Percentiles rank a stretch among this genome's conserved stretches.
Conservation (phyloP, 768 basidiomycete species). For the Sutorius australiensis region DNA sequence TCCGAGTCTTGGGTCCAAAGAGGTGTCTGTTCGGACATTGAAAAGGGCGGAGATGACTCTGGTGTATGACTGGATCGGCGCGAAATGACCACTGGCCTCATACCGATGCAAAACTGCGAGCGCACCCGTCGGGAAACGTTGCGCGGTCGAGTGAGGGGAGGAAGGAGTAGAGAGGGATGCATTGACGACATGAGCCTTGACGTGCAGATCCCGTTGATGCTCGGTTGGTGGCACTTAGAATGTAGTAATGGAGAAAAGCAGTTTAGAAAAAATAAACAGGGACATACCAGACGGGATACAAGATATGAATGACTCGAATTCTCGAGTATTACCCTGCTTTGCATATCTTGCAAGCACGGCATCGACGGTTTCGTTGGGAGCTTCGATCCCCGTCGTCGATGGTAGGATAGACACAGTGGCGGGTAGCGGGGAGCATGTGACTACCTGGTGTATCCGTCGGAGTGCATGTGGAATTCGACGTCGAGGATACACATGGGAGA, state of each 20-base stretch:
- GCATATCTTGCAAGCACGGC: conserved; percentile 50
- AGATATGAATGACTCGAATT: conserved; percentile 44
- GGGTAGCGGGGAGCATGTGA: neutral
- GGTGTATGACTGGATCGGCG: conserved; percentile 74
- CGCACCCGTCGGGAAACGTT: conserved; percentile 57
- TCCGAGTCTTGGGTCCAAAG: conserved; percentile 22
- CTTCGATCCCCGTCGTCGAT: neutral
- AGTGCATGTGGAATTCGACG: conserved; percentile 1
- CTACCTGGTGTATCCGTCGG: conserved; percentile 22
- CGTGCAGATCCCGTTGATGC: conserved; percentile 64
- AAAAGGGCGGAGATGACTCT: conserved; percentile 59
- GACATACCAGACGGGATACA: conserved; percentile 43
- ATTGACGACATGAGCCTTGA: conserved; percentile 55
- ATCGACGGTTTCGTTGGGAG: conserved; percentile 41
- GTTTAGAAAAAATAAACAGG: neutral
- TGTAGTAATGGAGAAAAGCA: neutral
- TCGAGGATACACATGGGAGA: neutral
- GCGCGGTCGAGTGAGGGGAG: conserved; percentile 20
- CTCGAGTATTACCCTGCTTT: conserved; percentile 39
- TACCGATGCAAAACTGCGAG: conserved; percentile 67
- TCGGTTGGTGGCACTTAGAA: conserved; percentile 42
- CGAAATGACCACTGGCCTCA: conserved; percentile 57
- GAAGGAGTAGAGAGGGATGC: conserved; percentile 8
- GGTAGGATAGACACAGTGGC: neutral
- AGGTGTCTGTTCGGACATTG: conserved; percentile 36